Evolutionary conservation across 192 early-diverging fungal species (phyloP).

Genomic region (Kickxella alabastrina): DNA sequence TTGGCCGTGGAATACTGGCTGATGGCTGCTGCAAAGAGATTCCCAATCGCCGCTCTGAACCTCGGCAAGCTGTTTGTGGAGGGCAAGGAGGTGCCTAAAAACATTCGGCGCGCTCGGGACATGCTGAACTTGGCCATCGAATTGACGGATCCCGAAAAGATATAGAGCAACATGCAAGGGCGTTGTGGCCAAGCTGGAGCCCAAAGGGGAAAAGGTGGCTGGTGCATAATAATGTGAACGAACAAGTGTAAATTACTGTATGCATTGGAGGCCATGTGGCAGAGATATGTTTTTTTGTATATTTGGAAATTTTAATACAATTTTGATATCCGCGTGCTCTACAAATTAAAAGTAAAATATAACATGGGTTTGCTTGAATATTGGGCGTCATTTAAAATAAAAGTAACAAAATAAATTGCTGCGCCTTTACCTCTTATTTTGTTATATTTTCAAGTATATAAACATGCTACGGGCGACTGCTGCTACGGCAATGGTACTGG

Average conservation of each 20-base stretch:
- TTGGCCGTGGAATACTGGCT: slow-evolving; percentile 34
- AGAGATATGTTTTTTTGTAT: too few relatives aligned
- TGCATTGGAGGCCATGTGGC: too few relatives aligned
- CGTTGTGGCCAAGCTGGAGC: slow-evolving; percentile 18
- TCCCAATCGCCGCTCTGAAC: slow-evolving; percentile 27
- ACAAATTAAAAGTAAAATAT: too few relatives aligned
- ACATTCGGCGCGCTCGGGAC: slow-evolving; percentile 6
- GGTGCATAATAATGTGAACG: slow-evolving; percentile 19
- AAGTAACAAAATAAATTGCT: too few relatives aligned
- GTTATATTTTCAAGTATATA: too few relatives aligned
- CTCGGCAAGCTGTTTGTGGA: slow-evolving; percentile 25
- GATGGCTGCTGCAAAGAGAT: slow-evolving; percentile 24
- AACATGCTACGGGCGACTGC: too few relatives aligned
- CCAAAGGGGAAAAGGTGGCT: background rate
- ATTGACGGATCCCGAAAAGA: slow-evolving; percentile 4
- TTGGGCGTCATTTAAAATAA: too few relatives aligned
- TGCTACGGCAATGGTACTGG: too few relatives aligned
- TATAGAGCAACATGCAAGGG: slow-evolving; percentile 4
- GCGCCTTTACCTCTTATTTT: too few relatives aligned
- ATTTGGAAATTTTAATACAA: too few relatives aligned
- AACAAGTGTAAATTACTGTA: background rate
- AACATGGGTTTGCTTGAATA: too few relatives aligned
- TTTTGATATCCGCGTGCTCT: too few relatives aligned
- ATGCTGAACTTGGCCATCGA: slow-evolving; percentile 19
- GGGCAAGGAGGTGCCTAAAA: slow-evolving; percentile 10